These are phyloP conservation scores for Fusarium ambrosium DNA, from an alignment of 2,329 filamentous ascomycete species.

Conservation along the genomic window DNA sequence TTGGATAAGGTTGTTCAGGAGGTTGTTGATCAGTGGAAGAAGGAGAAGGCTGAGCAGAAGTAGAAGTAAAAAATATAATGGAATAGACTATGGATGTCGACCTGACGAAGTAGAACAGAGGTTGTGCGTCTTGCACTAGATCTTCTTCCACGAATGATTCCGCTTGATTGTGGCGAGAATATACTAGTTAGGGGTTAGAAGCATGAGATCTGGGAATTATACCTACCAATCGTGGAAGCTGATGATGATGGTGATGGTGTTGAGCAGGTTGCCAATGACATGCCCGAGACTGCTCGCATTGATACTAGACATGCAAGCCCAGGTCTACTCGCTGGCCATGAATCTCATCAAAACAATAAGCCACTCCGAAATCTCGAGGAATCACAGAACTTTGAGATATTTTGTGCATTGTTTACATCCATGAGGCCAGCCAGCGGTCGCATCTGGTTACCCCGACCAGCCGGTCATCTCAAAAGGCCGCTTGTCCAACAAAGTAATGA, in stretches of 20 bases:
- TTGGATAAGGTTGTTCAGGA: constrained; percentile 57
- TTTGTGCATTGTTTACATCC: background rate
- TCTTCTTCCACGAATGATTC: background rate
- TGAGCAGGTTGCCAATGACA: background rate
- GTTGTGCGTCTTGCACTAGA: background rate
- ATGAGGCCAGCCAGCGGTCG: background rate
- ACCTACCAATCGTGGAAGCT: no score
- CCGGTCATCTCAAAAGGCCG: background rate
- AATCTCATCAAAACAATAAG: background rate
- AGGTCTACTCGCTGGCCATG: background rate
- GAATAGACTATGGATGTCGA: background rate
- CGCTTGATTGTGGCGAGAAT: background rate
- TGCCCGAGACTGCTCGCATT: background rate
- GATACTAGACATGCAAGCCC: background rate
- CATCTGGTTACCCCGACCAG: background rate
- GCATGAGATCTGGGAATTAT: background rate
- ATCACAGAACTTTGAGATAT: background rate
- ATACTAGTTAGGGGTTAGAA: background rate
- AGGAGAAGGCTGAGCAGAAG: constrained; percentile 22
- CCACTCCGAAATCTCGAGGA: background rate
- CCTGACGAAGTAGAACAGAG: background rate
- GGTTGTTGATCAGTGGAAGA: constrained; percentile 48
- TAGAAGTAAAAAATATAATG: background rate
- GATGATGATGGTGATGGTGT: no score
- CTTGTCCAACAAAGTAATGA: background rate